Evolutionary conservation across 345 rosid species (phyloP), one percentile per base, ranked within the genome.

Genomic region (Eucalyptus pumila): DNA sequence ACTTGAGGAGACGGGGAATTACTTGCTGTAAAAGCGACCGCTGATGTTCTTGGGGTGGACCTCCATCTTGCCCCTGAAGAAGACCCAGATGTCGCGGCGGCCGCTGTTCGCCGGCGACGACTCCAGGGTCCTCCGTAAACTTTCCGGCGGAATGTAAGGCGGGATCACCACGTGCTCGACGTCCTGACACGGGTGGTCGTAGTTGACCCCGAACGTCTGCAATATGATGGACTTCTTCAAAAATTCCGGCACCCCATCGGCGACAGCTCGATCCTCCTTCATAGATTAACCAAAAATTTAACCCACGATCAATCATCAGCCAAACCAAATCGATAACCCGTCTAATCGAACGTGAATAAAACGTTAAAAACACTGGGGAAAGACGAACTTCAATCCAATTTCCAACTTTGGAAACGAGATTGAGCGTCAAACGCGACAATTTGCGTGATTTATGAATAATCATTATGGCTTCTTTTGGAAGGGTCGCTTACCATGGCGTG

Each of bases 61-160:
- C 92, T 98, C 99, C 99, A 98, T 98, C 86, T 98, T 98, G 15
- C 99, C 99, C 85, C 99, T 91, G 89, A 98, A 98, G 91, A 95
- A 98, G 17, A 92, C 99, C 95, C 93, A 94, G 76, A 98, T 96
- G 85, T 98, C 98, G 51, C 99, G 94, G 85, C 90, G 94, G 85
- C 91, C 90, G 42, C 94, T 92, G 88, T 89, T 90, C 86, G 87
- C 85, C 91, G 95, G 95, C 62, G 92, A 88, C 80, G 69, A 92
- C 40, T 91, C 90, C 5, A 94, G 88, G 2, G 98, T 96, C 87
- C 81, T 92, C 67, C 85, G 90, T 34, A 96, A 40, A 76, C 93
- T 95, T 80, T 86, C 96, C 93, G 98, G 97, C 69, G 96, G 87
- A n/a, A 98, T 67, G 89, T 96, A 98, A 4, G 99, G 99, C n/a